Conservation (phyloP, 2,329 filamentous ascomycete genomes). For the Dendrostoma leiphaemia region DNA sequence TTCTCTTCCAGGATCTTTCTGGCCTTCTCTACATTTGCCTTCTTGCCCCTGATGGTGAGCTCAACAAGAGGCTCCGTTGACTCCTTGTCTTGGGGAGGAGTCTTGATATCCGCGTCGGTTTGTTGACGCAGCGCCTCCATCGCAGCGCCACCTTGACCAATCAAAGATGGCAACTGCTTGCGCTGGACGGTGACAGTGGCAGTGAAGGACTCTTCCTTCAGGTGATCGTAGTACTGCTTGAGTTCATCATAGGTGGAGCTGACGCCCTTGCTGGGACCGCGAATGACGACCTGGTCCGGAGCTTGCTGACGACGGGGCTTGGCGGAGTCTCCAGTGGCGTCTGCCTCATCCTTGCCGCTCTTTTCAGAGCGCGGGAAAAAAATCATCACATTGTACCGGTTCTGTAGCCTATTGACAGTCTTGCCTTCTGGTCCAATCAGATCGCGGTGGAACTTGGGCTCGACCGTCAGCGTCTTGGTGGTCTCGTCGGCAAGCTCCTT, state of each 20-base stretch:
- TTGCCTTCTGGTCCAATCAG: conserved; percentile 85
- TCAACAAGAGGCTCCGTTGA: conserved; percentile 70
- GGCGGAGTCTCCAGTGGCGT: conserved; percentile 66
- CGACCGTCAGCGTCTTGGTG: conserved; percentile 83
- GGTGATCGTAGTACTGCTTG: conserved; percentile 81
- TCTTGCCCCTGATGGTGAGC: conserved; percentile 89
- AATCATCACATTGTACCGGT: conserved; percentile 88
- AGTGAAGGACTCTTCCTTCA: conserved; percentile 81
- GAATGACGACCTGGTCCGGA: conserved; percentile 84
- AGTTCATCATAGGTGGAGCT: conserved; percentile 92
- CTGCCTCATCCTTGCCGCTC: conserved; percentile 66
- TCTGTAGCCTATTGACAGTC: conserved; percentile 89
- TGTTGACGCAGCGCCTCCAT: conserved; percentile 85
- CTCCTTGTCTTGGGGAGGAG: conserved; percentile 82
- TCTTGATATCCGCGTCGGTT: conserved; percentile 87
- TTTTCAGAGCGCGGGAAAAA: conserved; percentile 80
- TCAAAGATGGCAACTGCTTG: conserved; percentile 89
- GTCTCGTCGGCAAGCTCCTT: conserved; percentile 89
- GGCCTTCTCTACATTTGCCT: conserved; percentile 84
- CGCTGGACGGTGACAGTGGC: conserved; percentile 83
- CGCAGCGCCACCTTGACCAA: conserved; percentile 84
- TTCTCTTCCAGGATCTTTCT: conserved; percentile 89
- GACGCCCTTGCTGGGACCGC: conserved; percentile 88
- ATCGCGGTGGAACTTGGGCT: conserved; percentile 90
- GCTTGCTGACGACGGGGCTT: conserved; percentile 70